These are phyloP conservation scores for Fusarium devonianum DNA, from an alignment of 2,329 filamentous ascomycete genomes.

Conservation along the genomic window DNA sequence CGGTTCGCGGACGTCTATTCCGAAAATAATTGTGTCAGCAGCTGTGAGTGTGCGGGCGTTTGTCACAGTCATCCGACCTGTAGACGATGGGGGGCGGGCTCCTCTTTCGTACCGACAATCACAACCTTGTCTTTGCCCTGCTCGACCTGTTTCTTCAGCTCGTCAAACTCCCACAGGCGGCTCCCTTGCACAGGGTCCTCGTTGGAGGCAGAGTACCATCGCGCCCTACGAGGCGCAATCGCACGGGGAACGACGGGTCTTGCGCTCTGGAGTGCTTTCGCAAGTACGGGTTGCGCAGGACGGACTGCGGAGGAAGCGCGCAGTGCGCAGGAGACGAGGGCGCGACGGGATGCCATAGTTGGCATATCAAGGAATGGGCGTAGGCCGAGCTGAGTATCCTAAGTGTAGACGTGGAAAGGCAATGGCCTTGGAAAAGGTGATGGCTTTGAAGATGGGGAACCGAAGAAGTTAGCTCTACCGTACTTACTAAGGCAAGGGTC, in stretches of 20 bases:
- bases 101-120: conserved; percentile 60
- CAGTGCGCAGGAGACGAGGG: conserved; percentile 25
- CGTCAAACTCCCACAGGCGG: conserved; percentile 59
- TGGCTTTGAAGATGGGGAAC: conserved; percentile 15
- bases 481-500: too few species aligned
- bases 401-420: not conserved
- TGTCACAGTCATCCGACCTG: too few species aligned
- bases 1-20: conserved; percentile 75
- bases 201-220: conserved; percentile 23
- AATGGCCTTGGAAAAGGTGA: conserved; percentile 1
- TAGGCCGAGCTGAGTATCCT: not conserved
- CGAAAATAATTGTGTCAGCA: too few species aligned
- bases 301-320: conserved; percentile 21
- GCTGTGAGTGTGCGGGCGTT: too few species aligned
- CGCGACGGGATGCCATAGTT: conserved; percentile 33
- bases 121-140: conserved; percentile 44
- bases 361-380: not conserved
- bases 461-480: not conserved
- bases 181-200: conserved; percentile 31
- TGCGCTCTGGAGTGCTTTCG: conserved; percentile 7
- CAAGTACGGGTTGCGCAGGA: conserved; percentile 14
- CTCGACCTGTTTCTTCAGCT: conserved; percentile 52
- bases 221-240: conserved; percentile 10
- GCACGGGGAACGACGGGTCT: conserved; percentile 7
- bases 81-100: too few species aligned